Evolutionary conservation across 2,329 filamentous ascomycete species (phyloP).

Genomic region (Xylariales sp.): DNA sequence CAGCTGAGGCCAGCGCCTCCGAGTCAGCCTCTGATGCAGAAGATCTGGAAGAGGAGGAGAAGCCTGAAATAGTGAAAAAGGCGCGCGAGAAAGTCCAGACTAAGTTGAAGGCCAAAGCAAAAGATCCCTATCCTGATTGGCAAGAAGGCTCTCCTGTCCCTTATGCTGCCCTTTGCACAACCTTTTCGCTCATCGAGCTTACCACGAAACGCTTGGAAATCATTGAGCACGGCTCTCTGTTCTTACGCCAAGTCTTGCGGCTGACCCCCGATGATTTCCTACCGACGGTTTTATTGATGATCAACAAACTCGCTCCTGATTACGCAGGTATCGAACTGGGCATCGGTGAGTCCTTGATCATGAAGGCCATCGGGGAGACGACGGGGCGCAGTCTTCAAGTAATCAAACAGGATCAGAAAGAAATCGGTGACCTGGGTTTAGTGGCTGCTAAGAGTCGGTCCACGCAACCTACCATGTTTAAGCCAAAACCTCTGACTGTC

Average conservation of each 20-base stretch:
- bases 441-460: conserved; percentile 94
- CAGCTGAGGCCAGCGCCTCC: conserved; percentile 37
- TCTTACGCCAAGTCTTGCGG: conserved; percentile 89
- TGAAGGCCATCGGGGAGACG: conserved; percentile 95
- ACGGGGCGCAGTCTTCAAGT: conserved; percentile 83
- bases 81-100: conserved; percentile 76
- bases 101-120: conserved; percentile 61
- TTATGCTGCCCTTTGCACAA: conserved; percentile 90
- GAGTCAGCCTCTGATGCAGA: conserved; percentile 49
- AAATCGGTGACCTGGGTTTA: conserved; percentile 91
- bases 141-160: conserved; percentile 82
- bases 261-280: conserved; percentile 85
- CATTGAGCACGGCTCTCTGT: conserved; percentile 81
- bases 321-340: conserved; percentile 95
- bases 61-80: conserved; percentile 69
- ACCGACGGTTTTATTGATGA: conserved; percentile 88
- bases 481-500: conserved; percentile 86
- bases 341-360: conserved; percentile 97
- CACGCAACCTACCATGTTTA: conserved; percentile 97
- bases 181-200: conserved; percentile 91
- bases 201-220: conserved; percentile 90
- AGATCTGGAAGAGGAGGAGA: conserved; percentile 53
- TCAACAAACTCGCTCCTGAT: conserved; percentile 95
- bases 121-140: conserved; percentile 95
- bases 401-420: conserved; percentile 93